Conservation (phyloP, 1,284 basidiomycete genomes). For the Apiotrichum siamense region DNA sequence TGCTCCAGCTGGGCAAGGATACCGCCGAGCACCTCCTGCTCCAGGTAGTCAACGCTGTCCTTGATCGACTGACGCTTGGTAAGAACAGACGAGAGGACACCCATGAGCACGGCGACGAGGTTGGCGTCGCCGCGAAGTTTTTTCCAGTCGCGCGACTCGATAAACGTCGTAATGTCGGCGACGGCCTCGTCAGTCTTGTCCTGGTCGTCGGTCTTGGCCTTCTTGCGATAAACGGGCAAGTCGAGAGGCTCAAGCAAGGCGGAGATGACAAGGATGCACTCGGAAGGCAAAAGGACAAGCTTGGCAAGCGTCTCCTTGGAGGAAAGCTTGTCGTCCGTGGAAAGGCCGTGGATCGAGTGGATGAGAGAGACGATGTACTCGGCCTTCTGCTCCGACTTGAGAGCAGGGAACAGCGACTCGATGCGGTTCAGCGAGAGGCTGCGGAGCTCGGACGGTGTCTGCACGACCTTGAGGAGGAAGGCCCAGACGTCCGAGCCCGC, state of each 20-base stretch:
- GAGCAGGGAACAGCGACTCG: constrained; percentile 31
- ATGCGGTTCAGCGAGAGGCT: constrained; percentile 25
- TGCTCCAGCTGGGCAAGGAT: constrained; percentile 64
- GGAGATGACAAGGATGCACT: constrained; percentile 24
- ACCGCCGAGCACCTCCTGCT: constrained; percentile 77
- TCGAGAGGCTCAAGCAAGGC: constrained; percentile 28
- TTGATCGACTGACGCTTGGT: constrained; percentile 49
- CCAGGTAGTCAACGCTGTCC: constrained; percentile 68
- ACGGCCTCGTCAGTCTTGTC: constrained; percentile 28
- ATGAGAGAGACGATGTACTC: constrained; percentile 29
- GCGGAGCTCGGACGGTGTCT: constrained; percentile 11
- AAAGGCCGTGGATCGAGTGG: constrained; percentile 26
- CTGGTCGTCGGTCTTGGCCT: constrained; percentile 26
- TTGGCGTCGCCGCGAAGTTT: constrained; percentile 63
- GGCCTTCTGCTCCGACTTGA: constrained; percentile 23
- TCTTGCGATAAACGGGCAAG: constrained; percentile 28
- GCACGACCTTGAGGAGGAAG: constrained; percentile 18
- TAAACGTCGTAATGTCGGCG: constrained; percentile 59
- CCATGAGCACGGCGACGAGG: constrained; percentile 66
- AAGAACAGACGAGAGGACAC: constrained; percentile 64
- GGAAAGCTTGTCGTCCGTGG: constrained; percentile 25
- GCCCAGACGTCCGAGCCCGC: constrained; percentile 21
- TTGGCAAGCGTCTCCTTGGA: constrained; percentile 23
- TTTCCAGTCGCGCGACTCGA: constrained; percentile 64
- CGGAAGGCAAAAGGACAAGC: constrained; percentile 22